Conservation (phyloP, 257 asterid genomes). For the Apocynum venetum region DNA sequence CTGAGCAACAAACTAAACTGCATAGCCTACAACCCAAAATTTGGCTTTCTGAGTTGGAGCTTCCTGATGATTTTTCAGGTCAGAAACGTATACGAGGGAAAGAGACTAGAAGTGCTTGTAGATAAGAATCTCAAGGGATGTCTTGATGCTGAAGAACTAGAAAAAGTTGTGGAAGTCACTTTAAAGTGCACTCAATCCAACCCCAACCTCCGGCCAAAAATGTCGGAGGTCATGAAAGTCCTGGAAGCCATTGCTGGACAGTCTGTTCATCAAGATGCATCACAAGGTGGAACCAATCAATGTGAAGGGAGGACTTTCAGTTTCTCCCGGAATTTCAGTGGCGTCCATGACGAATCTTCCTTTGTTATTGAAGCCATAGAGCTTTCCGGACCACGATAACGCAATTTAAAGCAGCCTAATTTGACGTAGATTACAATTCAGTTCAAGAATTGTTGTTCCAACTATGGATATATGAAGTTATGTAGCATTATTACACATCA, state of each 20-base stretch:
- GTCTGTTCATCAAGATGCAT: conserved; percentile 33
- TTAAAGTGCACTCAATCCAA: conserved; percentile 62
- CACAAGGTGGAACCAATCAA: conserved; percentile 42
- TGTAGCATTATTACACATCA: not conserved
- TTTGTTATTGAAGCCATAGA: conserved; percentile 77
- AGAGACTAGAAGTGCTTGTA: conserved; percentile 58
- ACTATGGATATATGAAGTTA: not conserved
- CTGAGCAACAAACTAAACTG: not conserved
- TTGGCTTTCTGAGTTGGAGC: not conserved
- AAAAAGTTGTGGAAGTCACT: conserved; percentile 56
- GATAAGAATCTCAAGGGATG: conserved; percentile 68
- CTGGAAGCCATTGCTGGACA: conserved; percentile 56
- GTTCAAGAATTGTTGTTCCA: not conserved
- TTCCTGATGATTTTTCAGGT: conserved; percentile 37
- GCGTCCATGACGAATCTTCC: conserved; percentile 61
- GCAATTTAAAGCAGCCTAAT: not conserved
- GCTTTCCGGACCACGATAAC: conserved; percentile 84
- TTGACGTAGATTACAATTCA: too few species aligned
- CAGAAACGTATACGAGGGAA: conserved; percentile 49
- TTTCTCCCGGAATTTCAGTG: conserved; percentile 56
- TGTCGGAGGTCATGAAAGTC: conserved; percentile 61
- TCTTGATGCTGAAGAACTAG: conserved; percentile 50
- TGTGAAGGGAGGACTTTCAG: conserved; percentile 53
- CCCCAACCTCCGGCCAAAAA: conserved; percentile 68
- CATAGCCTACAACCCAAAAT: not conserved